Percentiles rank a stretch among this genome's conserved stretches.
Evolutionary conservation across 2,329 filamentous ascomycete species (phyloP).

Genomic region (Phyllosticta ampelicida): DNA sequence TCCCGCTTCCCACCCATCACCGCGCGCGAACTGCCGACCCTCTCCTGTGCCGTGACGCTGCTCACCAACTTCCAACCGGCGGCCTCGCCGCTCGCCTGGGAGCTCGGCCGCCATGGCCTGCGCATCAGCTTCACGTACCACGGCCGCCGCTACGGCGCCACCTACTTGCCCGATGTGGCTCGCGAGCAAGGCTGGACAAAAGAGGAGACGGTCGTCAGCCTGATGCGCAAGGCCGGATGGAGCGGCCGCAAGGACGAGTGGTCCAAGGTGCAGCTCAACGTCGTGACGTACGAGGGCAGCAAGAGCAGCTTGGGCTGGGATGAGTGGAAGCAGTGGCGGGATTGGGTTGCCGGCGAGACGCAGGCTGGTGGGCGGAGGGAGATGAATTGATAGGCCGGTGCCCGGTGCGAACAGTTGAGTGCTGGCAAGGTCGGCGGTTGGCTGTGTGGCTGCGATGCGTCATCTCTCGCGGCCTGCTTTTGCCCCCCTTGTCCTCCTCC

Average conservation of each 20-base stretch:
- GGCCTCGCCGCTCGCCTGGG: slow-evolving; percentile 69
- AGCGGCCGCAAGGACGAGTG: slow-evolving; percentile 55
- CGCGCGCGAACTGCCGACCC: slow-evolving; percentile 24
- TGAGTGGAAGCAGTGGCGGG: slow-evolving; percentile 71
- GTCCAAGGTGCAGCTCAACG: slow-evolving; percentile 66
- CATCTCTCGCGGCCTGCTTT: no score
- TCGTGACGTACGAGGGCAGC: slow-evolving; percentile 78
- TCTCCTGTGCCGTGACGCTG: slow-evolving; percentile 54
- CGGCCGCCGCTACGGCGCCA: slow-evolving; percentile 65
- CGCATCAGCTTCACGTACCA: slow-evolving; percentile 73
- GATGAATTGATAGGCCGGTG: background rate
- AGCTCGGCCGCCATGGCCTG: slow-evolving; percentile 73
- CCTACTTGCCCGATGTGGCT: slow-evolving; percentile 87
- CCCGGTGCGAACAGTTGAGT: no score
- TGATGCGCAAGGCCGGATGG: slow-evolving; percentile 96
- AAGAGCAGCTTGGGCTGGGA: slow-evolving; percentile 59
- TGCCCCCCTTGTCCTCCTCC: no score
- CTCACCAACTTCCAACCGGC: slow-evolving; percentile 76
- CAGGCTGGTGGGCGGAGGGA: background rate
- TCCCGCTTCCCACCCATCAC: slow-evolving; percentile 50
- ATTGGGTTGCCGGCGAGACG: slow-evolving; percentile 49
- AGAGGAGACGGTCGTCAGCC: slow-evolving; percentile 77
- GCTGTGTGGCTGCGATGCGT: no score
- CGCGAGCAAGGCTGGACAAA: slow-evolving; percentile 90
- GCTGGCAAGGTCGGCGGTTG: no score